Evolutionary conservation across 345 rosid species (phyloP), one percentile per base, ranked within the genome.

Genomic region (Gossypioides kirkii): DNA sequence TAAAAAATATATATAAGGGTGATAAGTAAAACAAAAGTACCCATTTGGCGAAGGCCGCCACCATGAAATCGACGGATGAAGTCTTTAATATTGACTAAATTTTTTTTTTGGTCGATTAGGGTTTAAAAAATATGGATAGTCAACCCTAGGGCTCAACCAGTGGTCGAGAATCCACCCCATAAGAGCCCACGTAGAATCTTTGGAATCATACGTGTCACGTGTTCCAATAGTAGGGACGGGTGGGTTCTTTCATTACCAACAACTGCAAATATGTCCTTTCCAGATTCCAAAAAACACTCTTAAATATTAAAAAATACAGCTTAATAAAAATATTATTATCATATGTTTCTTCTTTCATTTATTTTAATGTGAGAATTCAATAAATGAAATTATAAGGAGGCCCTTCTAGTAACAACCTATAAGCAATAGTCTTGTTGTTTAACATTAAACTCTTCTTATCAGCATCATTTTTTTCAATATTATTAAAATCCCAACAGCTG

Each of bases 161-260:
- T 73, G 72, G 81, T 26, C n/a, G 61, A 58, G 45, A 75, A 69
- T 70, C 38, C 23, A 55, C 23, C 38, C 64, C 14, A 10, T 5
- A 28, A 59, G 9, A 32, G 17, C 22, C 22, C 18, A 20, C 66
- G 43, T 63, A 18, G 72, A 50, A 59, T 77, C 47, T 61, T 52
- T 2, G 50, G 64, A 17, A 77, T 50, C 70, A 68, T 12, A 25
- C 60, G 43, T 47, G 78, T 67, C 77, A 76, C 65, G 70, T 61
- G 80, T 64, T 71, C 14, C 0, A 52, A 32, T 18, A 6, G 43
- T 69, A 17, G 50, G 17, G 22, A 17, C 0, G 20, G 13, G 0
- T 25, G 7, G 16, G 26, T 14, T 28, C 17, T 18, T 11, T 18
- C 20, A 3, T 20, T 54, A n/a, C 5, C 59, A 9, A 49, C 61